Evolutionary conservation across 2,329 filamentous ascomycete species (phyloP).

Genomic region (Chrysoporthe deuterocubensis): DNA sequence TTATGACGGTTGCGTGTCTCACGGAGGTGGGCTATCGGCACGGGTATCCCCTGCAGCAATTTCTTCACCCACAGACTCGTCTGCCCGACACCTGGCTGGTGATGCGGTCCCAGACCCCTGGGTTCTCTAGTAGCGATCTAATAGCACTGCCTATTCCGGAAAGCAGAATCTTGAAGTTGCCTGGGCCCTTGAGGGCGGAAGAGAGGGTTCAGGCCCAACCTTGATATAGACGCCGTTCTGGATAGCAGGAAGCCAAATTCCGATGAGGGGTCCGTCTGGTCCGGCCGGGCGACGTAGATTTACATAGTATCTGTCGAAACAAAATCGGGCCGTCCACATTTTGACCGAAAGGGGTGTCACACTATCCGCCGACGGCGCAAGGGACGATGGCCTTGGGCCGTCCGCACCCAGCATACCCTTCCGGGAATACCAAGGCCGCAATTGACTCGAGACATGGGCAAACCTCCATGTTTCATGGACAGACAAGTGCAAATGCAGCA

Average conservation of each 20-base stretch:
- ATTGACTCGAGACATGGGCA: conserved; percentile 10
- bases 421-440: neutral
- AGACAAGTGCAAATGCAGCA: neutral
- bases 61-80: no score
- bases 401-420: neutral
- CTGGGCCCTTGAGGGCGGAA: neutral
- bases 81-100: no score
- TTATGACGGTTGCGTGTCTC: neutral
- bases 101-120: neutral
- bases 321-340: neutral
- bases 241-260: neutral
- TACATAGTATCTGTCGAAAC: neutral
- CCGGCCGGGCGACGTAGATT: neutral
- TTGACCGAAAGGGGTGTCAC: neutral
- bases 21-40: conserved; percentile 1
- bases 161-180: neutral
- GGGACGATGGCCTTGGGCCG: neutral
- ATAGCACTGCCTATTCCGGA: neutral
- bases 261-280: neutral
- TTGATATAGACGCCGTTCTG: neutral
- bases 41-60: neutral
- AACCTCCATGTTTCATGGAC: conserved; percentile 13
- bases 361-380: neutral
- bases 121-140: neutral
- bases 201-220: neutral